Conservation (phyloP, 768 basidiomycete genomes). For the Russula dissimulans region DNA sequence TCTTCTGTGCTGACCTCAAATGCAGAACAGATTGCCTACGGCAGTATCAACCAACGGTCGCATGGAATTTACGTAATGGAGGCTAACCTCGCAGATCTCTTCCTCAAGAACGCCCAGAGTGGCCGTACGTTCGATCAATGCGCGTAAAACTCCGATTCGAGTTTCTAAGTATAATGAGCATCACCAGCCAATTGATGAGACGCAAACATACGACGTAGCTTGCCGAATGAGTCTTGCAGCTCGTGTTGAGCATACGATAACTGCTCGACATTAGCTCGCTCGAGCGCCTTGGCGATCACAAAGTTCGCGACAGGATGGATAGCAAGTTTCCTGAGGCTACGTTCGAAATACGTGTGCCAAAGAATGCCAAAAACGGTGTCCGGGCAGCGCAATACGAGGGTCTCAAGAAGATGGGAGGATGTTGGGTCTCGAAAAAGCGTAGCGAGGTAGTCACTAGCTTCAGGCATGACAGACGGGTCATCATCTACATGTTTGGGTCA, state of each 20-base stretch:
- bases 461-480: slow-evolving; percentile 29
- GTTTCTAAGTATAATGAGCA: slow-evolving; percentile 42
- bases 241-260: slow-evolving; percentile 51
- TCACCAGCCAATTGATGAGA: background rate
- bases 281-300: slow-evolving; percentile 73
- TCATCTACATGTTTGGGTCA: slow-evolving; percentile 27
- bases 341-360: slow-evolving; percentile 73
- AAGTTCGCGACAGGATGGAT: slow-evolving; percentile 92
- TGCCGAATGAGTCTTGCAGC: slow-evolving; percentile 47
- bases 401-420: slow-evolving; percentile 86
- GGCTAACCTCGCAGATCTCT: slow-evolving; percentile 17
- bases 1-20: slow-evolving; percentile 12
- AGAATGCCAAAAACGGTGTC: slow-evolving; percentile 49
- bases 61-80: background rate
- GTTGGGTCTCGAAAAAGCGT: slow-evolving; percentile 80
- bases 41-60: slow-evolving; percentile 7
- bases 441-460: slow-evolving; percentile 68
- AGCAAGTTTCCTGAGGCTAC: slow-evolving; percentile 63
- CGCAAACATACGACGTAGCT: slow-evolving; percentile 56
- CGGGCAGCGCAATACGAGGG: slow-evolving; percentile 57
- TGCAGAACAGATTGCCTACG: slow-evolving; percentile 19
- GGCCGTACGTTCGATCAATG: slow-evolving; percentile 60
- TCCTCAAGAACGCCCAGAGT: slow-evolving; percentile 2
- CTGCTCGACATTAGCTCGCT: slow-evolving; percentile 47
- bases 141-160: slow-evolving; percentile 70